Evolutionary conservation across 2,329 filamentous ascomycete genomes (phyloP), one percentile per base, ranked within the genome.

Genomic region (Hymenoscyphus albidus): DNA sequence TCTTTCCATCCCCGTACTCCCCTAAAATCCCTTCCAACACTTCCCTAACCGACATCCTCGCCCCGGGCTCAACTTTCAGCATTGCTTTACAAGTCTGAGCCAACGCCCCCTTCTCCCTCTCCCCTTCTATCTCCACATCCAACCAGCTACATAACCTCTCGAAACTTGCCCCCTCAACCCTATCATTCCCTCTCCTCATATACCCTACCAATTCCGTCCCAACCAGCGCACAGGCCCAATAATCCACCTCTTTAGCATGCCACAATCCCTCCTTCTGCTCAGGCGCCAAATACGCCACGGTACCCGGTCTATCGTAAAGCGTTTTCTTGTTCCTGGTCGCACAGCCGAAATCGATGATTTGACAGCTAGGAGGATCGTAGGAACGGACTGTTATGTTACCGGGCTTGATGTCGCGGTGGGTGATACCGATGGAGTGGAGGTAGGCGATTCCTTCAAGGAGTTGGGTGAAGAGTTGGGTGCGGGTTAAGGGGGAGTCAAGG

Each of bases 261-360:
- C 59, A 67, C 58, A 64, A 18, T 1, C 64, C 65, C 14, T 67
- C 64, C 22, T 40, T 39, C 54, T 69, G 65, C 59, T 70, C 69
- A 31, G 68, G 69, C 13, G 69, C 69, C n/a, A 70, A 56, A 51
- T 70, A 70, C n/a, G 69, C 65, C 9, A 70, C 65, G 2, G 69
- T 70, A 7, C 69, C 69, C 22, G 65, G 65, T 9, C 61, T 60
- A 48, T 70, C 68, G 31, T 70, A 69, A n/a, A 69, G 40, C 39
- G 63, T 68, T 1, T n/a, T 62, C 13, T 56, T 38, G 16, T 63
- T 57, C 38, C 58, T 48, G 2, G 67, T 70, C n/a, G 69, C 69
- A 58, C 64, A 67, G 44, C 69, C 68, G 44, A 70, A 70, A 61
- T 70, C 69, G 22, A 70, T 68, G 35, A 70, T 69, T 60, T 69